Conservation (phyloP, 352 stramenopile species). For the Pythium folliculosum region DNA sequence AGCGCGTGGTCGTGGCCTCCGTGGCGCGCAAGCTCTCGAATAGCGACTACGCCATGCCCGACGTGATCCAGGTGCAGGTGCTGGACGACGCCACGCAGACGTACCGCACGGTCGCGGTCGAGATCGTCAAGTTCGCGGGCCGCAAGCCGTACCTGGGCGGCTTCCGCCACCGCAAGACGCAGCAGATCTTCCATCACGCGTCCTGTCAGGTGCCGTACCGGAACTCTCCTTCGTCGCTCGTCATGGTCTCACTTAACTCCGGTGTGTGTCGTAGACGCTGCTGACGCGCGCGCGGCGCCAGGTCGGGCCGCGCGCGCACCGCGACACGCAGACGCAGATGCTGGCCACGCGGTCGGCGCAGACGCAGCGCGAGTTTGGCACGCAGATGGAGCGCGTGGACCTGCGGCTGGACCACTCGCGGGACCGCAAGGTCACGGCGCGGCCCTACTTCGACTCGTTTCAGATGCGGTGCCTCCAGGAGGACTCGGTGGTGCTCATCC, state of each 20-base stretch:
- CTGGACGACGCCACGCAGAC: slow-evolving; percentile 55
- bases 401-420: slow-evolving; percentile 64
- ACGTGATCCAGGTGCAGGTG: slow-evolving; percentile 78
- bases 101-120: slow-evolving; percentile 58
- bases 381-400: slow-evolving; percentile 87
- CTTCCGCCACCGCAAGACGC: slow-evolving; percentile 86
- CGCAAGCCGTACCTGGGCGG: slow-evolving; percentile 89
- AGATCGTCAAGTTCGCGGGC: slow-evolving; percentile 73
- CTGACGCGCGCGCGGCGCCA: slow-evolving; percentile 48
- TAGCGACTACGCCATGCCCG: slow-evolving; percentile 86
- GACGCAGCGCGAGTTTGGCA: slow-evolving; percentile 88
- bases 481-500: slow-evolving; percentile 76
- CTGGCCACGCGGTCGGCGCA: slow-evolving; percentile 78
- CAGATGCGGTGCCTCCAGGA: slow-evolving; percentile 81
- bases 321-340: slow-evolving; percentile 90
- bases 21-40: slow-evolving; percentile 40
- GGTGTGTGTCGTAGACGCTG: slow-evolving; percentile 58
- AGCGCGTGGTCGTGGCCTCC: slow-evolving; percentile 52
- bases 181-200: slow-evolving; percentile 91
- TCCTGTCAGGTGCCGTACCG: slow-evolving; percentile 60
- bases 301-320: slow-evolving; percentile 49
- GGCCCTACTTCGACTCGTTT: slow-evolving; percentile 91
- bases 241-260: too few species aligned
- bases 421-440: slow-evolving; percentile 62
- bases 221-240: too few species aligned